phyloP scores from a whole-genome alignment of 352 stramenopile genomes.

The Phytophthora lateralis region DNA sequence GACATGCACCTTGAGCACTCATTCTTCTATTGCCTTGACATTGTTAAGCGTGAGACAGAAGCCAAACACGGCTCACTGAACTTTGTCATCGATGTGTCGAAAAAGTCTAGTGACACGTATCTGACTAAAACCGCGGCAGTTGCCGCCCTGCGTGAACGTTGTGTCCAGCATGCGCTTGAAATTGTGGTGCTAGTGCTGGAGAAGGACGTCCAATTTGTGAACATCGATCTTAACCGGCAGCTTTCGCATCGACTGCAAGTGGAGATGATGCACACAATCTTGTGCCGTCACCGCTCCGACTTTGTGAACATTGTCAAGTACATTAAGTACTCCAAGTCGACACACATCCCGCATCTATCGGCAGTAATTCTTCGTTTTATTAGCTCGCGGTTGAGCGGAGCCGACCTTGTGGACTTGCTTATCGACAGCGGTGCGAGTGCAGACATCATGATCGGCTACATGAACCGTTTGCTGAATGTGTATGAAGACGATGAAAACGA shows the following conservation, averaged over 20 bases:
- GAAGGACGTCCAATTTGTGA: conserved; percentile 73
- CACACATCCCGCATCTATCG: conserved; percentile 74
- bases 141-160: conserved; percentile 61
- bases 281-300: conserved; percentile 69
- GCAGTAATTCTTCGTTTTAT: conserved; percentile 70
- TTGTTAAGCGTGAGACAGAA: conserved; percentile 76
- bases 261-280: conserved; percentile 78
- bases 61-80: conserved; percentile 71
- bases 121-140: conserved; percentile 58
- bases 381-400: conserved; percentile 66
- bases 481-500: conserved; percentile 62
- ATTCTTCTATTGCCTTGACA: conserved; percentile 86
- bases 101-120: conserved; percentile 50
- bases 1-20: conserved; percentile 80
- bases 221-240: conserved; percentile 55
- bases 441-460: conserved; percentile 79
- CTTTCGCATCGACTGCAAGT: conserved; percentile 70
- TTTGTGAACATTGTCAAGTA: conserved; percentile 87
- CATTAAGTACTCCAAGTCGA: conserved; percentile 83
- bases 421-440: conserved; percentile 67
- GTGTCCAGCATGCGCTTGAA: conserved; percentile 78
- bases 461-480: conserved; percentile 76
- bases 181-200: conserved; percentile 79
- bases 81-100: conserved; percentile 60
- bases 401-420: conserved; percentile 68